Conservation (phyloP, 2,329 filamentous ascomycete species). For the Aspergillus jensenii region DNA sequence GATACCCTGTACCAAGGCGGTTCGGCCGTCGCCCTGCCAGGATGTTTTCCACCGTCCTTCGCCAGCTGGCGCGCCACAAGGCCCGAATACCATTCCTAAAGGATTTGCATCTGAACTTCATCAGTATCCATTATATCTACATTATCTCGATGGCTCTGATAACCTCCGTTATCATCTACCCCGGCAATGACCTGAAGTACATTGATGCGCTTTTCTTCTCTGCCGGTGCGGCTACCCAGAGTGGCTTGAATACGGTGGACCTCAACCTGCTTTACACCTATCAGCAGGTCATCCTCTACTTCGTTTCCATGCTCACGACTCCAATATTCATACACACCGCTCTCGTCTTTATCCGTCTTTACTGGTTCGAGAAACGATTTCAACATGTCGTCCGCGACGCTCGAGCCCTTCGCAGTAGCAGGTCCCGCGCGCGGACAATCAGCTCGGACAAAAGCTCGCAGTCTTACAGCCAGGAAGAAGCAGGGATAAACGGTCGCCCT, state of each 20-base stretch:
- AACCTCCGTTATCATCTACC: conserved; percentile 75
- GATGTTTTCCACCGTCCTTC: conserved; percentile 32
- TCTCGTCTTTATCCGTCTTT: conserved; percentile 88
- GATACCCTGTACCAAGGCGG: conserved; percentile 6
- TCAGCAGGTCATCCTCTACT: conserved; percentile 71
- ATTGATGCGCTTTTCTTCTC: conserved; percentile 88
- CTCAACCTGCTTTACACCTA: conserved; percentile 68
- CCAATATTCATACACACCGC: conserved; percentile 81
- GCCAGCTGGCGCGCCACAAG: conserved; percentile 25
- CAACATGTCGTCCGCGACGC: conserved; percentile 77
- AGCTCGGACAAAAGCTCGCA: conserved; percentile 47
- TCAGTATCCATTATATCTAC: conserved; percentile 64
- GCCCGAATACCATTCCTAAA: conserved; percentile 38
- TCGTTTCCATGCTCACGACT: conserved; percentile 72
- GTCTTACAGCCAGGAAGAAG: conserved; percentile 34
- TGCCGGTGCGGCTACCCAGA: conserved; percentile 85
- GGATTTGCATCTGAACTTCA: conserved; percentile 45
- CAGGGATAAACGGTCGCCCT: conserved; percentile 36
- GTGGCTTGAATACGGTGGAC: conserved; percentile 78
- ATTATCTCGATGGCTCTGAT: conserved; percentile 72
- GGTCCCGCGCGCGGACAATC: conserved; percentile 57
- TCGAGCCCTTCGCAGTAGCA: conserved; percentile 63
- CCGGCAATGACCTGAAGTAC: conserved; percentile 64
- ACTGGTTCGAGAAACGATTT: conserved; percentile 98
- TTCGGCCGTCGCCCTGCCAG: conserved; percentile 15